These are phyloP conservation scores for Ordospora pajunii DNA, from an alignment of 371 early-diverging fungal species.

Conservation along the genomic window DNA sequence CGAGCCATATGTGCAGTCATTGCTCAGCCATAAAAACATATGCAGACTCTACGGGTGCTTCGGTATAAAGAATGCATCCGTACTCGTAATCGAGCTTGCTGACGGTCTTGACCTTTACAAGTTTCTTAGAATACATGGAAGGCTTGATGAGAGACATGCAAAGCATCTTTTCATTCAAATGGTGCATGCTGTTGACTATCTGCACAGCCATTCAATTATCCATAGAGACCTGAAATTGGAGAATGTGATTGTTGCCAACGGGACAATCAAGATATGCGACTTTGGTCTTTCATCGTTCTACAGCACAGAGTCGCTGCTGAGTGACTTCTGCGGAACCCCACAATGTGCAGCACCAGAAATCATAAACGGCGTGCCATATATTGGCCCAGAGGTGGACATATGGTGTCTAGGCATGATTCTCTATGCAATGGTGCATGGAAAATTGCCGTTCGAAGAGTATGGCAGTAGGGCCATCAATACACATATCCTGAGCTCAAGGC, in stretches of 20 bases:
- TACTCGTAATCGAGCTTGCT: not conserved
- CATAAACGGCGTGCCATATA: constrained; percentile 65
- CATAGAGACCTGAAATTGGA: constrained; percentile 41
- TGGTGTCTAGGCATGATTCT: constrained; percentile 74
- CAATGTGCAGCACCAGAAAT: constrained; percentile 93
- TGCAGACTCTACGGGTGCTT: not conserved
- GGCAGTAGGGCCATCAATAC: constrained; percentile 65
- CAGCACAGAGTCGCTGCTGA: constrained; percentile 64
- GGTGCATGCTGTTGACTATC: constrained; percentile 20
- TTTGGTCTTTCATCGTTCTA: constrained; percentile 65
- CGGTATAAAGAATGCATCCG: not conserved
- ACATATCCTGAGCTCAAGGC: constrained; percentile 56
- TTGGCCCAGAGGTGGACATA: constrained; percentile 69
- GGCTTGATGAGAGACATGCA: not conserved
- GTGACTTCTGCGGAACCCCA: constrained; percentile 80
- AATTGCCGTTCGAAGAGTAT: constrained; percentile 63
- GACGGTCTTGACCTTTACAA: not conserved
- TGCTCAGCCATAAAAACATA: not conserved
- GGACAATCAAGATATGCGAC: constrained; percentile 34
- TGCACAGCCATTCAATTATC: constrained; percentile 20
- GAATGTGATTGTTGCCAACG: constrained; percentile 21
- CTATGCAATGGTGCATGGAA: constrained; percentile 68
- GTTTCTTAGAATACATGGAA: not conserved
- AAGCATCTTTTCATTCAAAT: not conserved
- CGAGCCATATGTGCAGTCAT: not conserved